A percentile compares a stretch with the other conserved stretches of the same genome.
Evolutionary conservation across 192 early-diverging fungal genomes (phyloP).

Genomic region (Coemansia sp.): DNA sequence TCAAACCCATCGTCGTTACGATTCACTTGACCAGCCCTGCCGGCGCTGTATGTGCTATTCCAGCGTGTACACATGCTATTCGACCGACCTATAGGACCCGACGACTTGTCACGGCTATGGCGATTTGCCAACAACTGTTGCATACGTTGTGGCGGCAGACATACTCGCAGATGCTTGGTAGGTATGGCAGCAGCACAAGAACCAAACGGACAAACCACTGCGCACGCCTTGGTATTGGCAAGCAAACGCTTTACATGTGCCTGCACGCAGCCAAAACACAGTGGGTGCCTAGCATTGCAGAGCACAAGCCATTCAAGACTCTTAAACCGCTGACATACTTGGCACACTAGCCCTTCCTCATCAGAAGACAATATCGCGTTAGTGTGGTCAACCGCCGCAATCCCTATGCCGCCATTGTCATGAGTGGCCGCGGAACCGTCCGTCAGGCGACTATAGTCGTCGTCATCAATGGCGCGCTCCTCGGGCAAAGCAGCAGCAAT

Average conservation of each 20-base stretch:
- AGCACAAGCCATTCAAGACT: constrained; percentile 35
- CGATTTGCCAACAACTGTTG: constrained; percentile 35
- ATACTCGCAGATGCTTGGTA: constrained; percentile 22
- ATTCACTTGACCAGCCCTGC: neutral
- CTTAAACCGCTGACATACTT: constrained; percentile 29
- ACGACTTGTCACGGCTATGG: constrained; percentile 3
- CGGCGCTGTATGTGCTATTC: neutral
- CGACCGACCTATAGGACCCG: constrained; percentile 13
- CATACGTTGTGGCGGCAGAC: constrained; percentile 47
- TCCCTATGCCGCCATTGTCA: neutral
- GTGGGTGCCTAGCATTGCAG: constrained; percentile 24
- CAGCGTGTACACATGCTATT: constrained; percentile 14
- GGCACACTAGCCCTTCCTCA: constrained; percentile 35
- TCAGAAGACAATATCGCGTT: constrained; percentile 16
- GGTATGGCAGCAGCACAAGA: constrained; percentile 27
- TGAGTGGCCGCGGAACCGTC: neutral
- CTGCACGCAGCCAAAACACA: constrained; percentile 53
- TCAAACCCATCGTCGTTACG: constrained; percentile 36
- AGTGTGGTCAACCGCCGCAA: neutral
- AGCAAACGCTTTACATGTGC: constrained; percentile 26
- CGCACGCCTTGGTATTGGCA: constrained; percentile 9
- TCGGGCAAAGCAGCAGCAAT: neutral
- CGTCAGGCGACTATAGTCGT: neutral
- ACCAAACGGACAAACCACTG: constrained; percentile 19
- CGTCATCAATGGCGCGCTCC: neutral